A percentile compares a stretch with the other conserved stretches of the same genome.
Conservation (phyloP, 2,329 filamentous ascomycete species). For the Epichloe festucae region DNA sequence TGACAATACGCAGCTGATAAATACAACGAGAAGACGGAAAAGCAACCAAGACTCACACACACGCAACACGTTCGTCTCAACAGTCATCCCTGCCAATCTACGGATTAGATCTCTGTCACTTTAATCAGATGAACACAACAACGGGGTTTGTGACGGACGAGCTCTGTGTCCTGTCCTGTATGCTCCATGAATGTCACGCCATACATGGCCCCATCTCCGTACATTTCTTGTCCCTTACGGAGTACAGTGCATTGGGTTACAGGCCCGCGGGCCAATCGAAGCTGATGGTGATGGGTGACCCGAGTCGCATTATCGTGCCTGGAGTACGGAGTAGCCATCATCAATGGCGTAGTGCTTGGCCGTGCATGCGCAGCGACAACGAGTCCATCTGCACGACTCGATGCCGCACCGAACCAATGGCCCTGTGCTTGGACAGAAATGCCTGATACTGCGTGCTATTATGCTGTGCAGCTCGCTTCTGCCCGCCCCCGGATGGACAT, state of each 20-base stretch:
- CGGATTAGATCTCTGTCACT: not conserved
- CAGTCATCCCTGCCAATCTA: not conserved
- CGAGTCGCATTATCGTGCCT: not conserved
- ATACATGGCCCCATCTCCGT: no score
- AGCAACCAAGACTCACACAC: not conserved
- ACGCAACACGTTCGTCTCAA: constrained; percentile 1
- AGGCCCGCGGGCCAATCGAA: not conserved
- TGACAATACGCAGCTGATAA: not conserved
- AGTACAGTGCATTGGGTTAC: no score
- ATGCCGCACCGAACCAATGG: not conserved
- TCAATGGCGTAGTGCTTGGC: no score
- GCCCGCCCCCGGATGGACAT: not conserved
- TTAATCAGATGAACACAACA: not conserved
- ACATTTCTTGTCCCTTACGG: no score
- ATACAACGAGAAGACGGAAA: not conserved
- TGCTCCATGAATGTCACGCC: no score
- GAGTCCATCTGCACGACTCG: not conserved
- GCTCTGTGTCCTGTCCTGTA: no score
- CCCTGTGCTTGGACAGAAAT: not conserved
- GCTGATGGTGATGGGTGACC: not conserved
- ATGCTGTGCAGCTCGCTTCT: not conserved
- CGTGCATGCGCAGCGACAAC: not conserved
- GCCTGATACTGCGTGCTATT: not conserved
- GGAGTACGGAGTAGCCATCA: no score
- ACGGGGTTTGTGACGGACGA: no score